Base-by-base conservation (phyloP, 1,284 basidiomycete genomes). In the Kalmanozyma brasiliensis region DNA sequence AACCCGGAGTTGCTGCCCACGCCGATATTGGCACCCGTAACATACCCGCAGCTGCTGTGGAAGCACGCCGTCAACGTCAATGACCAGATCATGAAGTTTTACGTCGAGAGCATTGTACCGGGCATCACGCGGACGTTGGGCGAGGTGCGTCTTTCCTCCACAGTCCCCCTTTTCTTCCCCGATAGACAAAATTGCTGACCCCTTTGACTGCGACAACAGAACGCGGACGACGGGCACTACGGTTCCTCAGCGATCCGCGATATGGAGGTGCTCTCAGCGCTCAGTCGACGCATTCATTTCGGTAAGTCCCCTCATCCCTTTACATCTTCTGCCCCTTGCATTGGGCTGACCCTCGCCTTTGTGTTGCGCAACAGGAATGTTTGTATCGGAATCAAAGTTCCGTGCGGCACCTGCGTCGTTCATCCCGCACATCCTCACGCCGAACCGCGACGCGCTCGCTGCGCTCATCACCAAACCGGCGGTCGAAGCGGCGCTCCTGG, bases 371-470 rank as follows among this genome's bases (percentile, higher is more conserved):
- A 17, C 37, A 97, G 94, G 95, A 62, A 98, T 98, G 87, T 98
- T 99, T 82, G 96, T 99, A 10, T 93, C 93, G 4, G 96, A 99
- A 84, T 91, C 91, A 51, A 98, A 99, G 83, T 99, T 99, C 85
- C 84, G 87, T 17, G 87, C 88, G 29, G 86, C 91, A 64, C 95
- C 96, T 9, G 86, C 89, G 23, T 88, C 89, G 13, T 98, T 98
- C 83, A 88, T 98, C 64, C 91, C 92, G 0, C 92, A 93, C 83
- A 98, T 98, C 79, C 86, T 87, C 41, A 86, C 87, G 1, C 89
- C 88, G 2, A 91, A 98, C 83, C 90, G 89, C 4, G 86, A 96
- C 13, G 76, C 72, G 5, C 76, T 84, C 10, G 93, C 91, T 13
- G 88, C 83, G 0, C 86, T 98, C 36, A 98, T 99, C 83, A 96